These are phyloP conservation scores for Lippia alba DNA, from an alignment of 305 asterid species.

Conservation along the genomic window DNA sequence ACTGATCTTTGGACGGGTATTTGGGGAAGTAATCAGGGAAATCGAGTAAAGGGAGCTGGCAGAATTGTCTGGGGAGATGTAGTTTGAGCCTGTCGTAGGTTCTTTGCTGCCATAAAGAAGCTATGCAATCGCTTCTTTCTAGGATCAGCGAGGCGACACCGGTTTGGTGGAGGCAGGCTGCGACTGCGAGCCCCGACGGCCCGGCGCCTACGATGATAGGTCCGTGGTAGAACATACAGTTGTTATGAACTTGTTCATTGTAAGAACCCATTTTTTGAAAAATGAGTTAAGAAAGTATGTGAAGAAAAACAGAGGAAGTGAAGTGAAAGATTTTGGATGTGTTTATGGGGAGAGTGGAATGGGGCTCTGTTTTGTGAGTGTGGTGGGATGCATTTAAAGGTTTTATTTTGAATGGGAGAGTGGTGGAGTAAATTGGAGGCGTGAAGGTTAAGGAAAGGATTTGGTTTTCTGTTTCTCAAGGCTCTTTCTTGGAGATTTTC, in stretches of 20 bases:
- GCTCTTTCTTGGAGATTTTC: constrained; percentile 59
- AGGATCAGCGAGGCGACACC: constrained; percentile 72
- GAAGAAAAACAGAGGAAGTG: neutral
- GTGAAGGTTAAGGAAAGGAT: constrained; percentile 67
- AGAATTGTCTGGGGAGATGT: constrained; percentile 86
- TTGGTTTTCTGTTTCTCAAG: constrained; percentile 58
- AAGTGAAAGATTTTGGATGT: neutral
- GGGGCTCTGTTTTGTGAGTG: neutral
- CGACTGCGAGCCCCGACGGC: constrained; percentile 89
- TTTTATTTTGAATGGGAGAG: constrained; percentile 13
- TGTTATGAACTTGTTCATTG: constrained; percentile 36
- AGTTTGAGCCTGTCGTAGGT: constrained; percentile 87
- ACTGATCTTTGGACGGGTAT: constrained; percentile 74
- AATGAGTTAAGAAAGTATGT: neutral
- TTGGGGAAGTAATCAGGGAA: constrained; percentile 73
- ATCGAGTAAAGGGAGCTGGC: constrained; percentile 64
- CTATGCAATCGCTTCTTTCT: constrained; percentile 78
- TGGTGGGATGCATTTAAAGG: constrained; percentile 23
- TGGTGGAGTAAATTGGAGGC: constrained; percentile 52
- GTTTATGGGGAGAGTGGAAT: neutral
- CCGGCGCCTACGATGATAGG: constrained; percentile 95
- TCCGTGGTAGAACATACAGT: constrained; percentile 43
- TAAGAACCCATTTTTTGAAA: constrained; percentile 48
- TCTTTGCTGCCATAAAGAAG: constrained; percentile 77
- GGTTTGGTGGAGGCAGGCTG: constrained; percentile 72